Evolutionary conservation across 2,329 filamentous ascomycete species (phyloP).

Genomic region (Penicillium verrucosum): DNA sequence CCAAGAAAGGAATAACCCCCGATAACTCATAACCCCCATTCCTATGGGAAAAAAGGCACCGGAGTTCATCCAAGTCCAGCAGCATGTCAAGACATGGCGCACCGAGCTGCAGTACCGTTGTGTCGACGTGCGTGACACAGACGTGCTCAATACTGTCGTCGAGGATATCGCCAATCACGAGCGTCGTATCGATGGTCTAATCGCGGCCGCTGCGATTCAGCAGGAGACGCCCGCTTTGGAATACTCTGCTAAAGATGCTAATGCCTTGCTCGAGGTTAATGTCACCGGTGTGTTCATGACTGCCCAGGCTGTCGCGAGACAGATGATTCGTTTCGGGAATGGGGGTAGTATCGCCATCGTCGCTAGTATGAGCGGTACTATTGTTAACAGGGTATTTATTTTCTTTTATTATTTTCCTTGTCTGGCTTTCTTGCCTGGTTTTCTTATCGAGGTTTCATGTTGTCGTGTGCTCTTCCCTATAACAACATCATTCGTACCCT

Average conservation of each 20-base stretch:
- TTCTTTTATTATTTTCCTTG: fast-evolving
- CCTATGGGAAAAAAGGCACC: not conserved
- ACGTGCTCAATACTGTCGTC: slow-evolving; percentile 64
- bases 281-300: slow-evolving; percentile 63
- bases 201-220: slow-evolving; percentile 69
- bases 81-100: slow-evolving; percentile 15
- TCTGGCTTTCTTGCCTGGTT: too few relatives aligned
- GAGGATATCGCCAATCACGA: slow-evolving; percentile 65
- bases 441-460: not conserved
- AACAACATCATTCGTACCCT: too few relatives aligned
- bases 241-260: slow-evolving; percentile 61
- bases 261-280: slow-evolving; percentile 61
- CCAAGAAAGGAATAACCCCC: not conserved
- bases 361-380: slow-evolving; percentile 59
- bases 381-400: slow-evolving; percentile 48
- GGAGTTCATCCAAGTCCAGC: not conserved
- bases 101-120: slow-evolving; percentile 70
- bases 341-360: slow-evolving; percentile 61
- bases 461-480: too few relatives aligned
- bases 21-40: not conserved
- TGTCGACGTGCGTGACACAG: slow-evolving; percentile 73
- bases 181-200: slow-evolving; percentile 72
- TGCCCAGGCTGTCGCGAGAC: slow-evolving; percentile 58
- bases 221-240: slow-evolving; percentile 80
- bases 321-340: slow-evolving; percentile 59